Conservation (phyloP, 345 rosid genomes). For the Citropsis articulata region DNA sequence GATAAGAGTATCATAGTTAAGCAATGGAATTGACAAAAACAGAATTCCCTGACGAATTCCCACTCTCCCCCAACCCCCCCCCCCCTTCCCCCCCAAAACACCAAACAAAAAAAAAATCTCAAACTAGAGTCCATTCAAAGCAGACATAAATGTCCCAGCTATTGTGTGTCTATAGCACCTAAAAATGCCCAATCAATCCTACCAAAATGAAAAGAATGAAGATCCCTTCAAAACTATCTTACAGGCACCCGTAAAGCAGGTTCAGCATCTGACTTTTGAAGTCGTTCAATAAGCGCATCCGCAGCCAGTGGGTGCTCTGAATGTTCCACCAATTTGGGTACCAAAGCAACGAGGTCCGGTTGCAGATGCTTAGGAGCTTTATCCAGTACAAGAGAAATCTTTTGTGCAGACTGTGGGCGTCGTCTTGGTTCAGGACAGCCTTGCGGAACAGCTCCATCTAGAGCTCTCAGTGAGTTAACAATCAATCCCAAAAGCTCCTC, state of each 20-base stretch:
- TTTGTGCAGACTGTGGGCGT: slow-evolving; percentile 92
- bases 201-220: slow-evolving; percentile 15
- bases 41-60: not conserved
- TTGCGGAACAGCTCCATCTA: slow-evolving; percentile 93
- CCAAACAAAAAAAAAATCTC: too few relatives aligned
- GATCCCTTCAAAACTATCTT: slow-evolving; percentile 37
- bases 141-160: not conserved
- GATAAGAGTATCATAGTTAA: slow-evolving; percentile 9
- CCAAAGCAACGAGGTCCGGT: slow-evolving; percentile 81
- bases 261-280: slow-evolving; percentile 85
- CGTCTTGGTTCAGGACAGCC: slow-evolving; percentile 95
- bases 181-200: not conserved
- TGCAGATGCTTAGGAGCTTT: slow-evolving; percentile 94
- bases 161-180: not conserved
- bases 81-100: too few relatives aligned
- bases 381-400: slow-evolving; percentile 88
- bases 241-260: slow-evolving; percentile 78
- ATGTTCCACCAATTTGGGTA: slow-evolving; percentile 97
- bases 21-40: not conserved
- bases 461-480: slow-evolving; percentile 89
- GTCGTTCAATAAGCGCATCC: slow-evolving; percentile 78
- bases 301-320: slow-evolving; percentile 96
- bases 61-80: not conserved
- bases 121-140: slow-evolving; percentile 10
- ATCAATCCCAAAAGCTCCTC: slow-evolving; percentile 97